Base-by-base conservation (phyloP, 345 rosid genomes). In the Garcia nutans region DNA sequence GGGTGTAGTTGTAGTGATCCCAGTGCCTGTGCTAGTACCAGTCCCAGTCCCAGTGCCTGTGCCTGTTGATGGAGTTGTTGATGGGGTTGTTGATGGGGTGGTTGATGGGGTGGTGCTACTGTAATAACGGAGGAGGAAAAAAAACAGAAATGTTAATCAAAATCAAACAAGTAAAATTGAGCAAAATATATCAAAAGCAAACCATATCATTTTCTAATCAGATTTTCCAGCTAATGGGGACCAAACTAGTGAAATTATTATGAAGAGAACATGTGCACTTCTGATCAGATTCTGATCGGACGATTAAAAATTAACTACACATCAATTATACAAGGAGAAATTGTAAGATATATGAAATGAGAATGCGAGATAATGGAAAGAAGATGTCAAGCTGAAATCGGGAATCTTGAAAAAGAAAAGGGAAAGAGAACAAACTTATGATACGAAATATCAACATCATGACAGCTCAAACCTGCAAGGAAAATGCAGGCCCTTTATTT, bases 391-490 rank as follows among this genome's bases (percentile, higher is more conserved):
- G 50, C 63, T 13, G 37, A 64, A 33, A 65, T 49, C 6, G 11
- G 44, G 70, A 59, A 73, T 74, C 67, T 63, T 52, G 24, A 45
- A 37, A 37, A 37, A 37, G 6, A 6, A 61, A 63, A 49, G 2
- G 13, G 54, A 23, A 12, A 42, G 22, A 10, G 24, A 50, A 74
- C 44, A 68, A 78, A 60, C 67, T 28, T 3, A 52, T 57, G 75
- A 70, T 3, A 52, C 52, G 75, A 70, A 55, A 81, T 47, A 78
- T 83, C 86, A 68, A 81, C 86, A 60, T 81, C 86, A 58, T 20
- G 75, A 61, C 88, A 85, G 82, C 80, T 81, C 83, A 77, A 26
- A 42, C 58, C 72, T 54, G 68, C 10, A 54, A 33, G 42, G 10
- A 26, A 19, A 24, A 76, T 37, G 45, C 54, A 76, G 15, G 17